Evolutionary conservation across 768 basidiomycete species (phyloP).

Genomic region (Kockovaella imperatae): DNA sequence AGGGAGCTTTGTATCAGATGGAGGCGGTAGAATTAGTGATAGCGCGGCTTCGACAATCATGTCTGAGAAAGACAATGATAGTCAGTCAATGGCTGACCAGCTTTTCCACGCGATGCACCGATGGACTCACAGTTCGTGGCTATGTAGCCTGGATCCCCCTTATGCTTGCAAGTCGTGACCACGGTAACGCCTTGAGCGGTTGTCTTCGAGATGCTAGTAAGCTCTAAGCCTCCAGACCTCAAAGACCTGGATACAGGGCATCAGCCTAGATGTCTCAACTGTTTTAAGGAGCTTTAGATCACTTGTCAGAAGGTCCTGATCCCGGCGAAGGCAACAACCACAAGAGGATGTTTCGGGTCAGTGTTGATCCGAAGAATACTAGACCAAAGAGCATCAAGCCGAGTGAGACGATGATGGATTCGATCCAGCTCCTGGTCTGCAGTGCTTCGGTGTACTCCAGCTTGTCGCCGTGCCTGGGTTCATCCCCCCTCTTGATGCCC

Average conservation of each 20-base stretch:
- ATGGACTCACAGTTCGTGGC: conserved; percentile 31
- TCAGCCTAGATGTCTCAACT: background rate
- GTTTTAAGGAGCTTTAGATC: conserved; percentile 27
- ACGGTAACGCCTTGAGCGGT: conserved; percentile 49
- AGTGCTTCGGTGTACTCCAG: conserved; percentile 72
- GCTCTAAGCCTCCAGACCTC: conserved; percentile 56
- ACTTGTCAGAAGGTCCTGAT: conserved; percentile 48
- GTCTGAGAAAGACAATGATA: conserved; percentile 46
- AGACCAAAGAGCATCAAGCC: conserved; percentile 18
- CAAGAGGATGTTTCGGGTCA: conserved; percentile 6
- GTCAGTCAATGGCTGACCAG: background rate
- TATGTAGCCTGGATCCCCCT: conserved; percentile 59
- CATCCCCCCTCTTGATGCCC: background rate
- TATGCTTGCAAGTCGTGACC: conserved; percentile 56
- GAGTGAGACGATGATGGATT: conserved; percentile 10
- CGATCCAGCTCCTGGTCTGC: conserved; percentile 8
- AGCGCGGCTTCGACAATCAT: conserved; percentile 76
- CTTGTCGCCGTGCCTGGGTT: conserved; percentile 55
- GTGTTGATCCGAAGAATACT: conserved; percentile 19
- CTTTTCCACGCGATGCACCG: background rate
- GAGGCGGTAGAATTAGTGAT: conserved; percentile 53
- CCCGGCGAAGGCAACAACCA: conserved; percentile 18
- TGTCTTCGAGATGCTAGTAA: conserved; percentile 65
- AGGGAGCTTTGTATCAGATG: conserved; percentile 52
- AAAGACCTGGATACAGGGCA: conserved; percentile 48